phyloP scores from a whole-genome alignment of 192 early-diverging fungal genomes.

The Spizellomyces sp. region DNA sequence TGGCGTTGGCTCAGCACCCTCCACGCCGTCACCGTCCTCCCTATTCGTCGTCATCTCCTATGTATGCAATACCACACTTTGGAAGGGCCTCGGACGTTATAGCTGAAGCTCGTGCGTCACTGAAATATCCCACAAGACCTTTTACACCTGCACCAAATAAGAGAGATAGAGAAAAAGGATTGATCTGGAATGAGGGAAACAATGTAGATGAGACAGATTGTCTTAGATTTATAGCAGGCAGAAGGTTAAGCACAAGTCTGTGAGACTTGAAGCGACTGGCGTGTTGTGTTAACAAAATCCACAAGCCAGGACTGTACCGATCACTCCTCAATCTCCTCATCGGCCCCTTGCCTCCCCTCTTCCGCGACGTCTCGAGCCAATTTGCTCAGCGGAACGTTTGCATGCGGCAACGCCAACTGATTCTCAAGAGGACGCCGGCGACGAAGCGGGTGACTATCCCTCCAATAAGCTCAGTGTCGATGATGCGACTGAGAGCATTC shows the following conservation, averaged over 20 bases:
- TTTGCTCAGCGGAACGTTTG: no score
- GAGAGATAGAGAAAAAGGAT: not conserved
- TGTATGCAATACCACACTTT: not conserved
- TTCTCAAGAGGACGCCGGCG: no score
- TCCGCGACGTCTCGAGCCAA: not conserved
- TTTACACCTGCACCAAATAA: conserved; percentile 39
- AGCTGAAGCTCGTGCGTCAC: conserved; percentile 43
- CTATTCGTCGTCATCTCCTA: no score
- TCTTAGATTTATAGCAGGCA: not conserved
- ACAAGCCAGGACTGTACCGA: not conserved
- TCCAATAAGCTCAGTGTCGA: no score
- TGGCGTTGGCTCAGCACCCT: no score
- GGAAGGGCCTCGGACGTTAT: conserved; percentile 29
- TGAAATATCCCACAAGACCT: conserved; percentile 44
- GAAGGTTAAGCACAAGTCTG: not conserved
- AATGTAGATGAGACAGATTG: no score
- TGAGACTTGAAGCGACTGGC: not conserved
- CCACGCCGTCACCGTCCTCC: no score
- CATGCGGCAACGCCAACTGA: no score
- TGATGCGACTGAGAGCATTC: no score
- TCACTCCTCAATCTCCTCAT: not conserved
- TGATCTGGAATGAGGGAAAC: not conserved
- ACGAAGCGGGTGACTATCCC: no score
- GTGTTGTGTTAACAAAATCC: not conserved
- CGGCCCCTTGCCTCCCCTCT: conserved; percentile 6